A percentile compares a stretch with the other conserved stretches of the same genome.
Evolutionary conservation across 495 filamentous ascomycete genomes (phyloP).

Genomic region (Xylaria telfairii): DNA sequence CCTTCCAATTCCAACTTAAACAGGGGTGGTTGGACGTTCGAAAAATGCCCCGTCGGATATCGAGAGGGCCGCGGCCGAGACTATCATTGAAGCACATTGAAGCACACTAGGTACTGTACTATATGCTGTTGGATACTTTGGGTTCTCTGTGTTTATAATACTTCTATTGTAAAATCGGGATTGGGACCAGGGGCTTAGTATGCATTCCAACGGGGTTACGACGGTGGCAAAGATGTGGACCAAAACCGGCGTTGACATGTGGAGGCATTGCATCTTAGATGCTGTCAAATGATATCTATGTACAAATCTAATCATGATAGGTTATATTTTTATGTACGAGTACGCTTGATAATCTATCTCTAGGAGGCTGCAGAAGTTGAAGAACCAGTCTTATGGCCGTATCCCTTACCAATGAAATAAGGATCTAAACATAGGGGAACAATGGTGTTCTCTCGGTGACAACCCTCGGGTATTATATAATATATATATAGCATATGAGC

Average conservation of each 20-base stretch:
- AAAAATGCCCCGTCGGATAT: constrained; percentile 28
- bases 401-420: not conserved
- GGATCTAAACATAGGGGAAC: too few species aligned
- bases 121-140: not conserved
- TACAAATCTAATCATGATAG: not conserved
- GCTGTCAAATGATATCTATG: not conserved
- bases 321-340: not conserved
- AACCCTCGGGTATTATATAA: not conserved
- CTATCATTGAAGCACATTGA: not conserved
- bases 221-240: constrained; percentile 22
- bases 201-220: not conserved
- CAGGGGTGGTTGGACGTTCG: constrained; percentile 30
- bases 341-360: not conserved
- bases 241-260: constrained; percentile 51
- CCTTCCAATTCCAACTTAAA: constrained; percentile 20
- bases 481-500: not conserved
- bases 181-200: not conserved
- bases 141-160: constrained; percentile 18
- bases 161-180: not conserved
- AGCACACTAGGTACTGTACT: too few species aligned
- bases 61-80: constrained; percentile 5
- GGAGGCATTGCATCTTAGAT: constrained; percentile 17
- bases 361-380: not conserved
- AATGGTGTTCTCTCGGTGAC: too few species aligned
- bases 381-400: not conserved